Conservation (phyloP, 805 yeast species). For the Metschnikowia noctiluminum region DNA sequence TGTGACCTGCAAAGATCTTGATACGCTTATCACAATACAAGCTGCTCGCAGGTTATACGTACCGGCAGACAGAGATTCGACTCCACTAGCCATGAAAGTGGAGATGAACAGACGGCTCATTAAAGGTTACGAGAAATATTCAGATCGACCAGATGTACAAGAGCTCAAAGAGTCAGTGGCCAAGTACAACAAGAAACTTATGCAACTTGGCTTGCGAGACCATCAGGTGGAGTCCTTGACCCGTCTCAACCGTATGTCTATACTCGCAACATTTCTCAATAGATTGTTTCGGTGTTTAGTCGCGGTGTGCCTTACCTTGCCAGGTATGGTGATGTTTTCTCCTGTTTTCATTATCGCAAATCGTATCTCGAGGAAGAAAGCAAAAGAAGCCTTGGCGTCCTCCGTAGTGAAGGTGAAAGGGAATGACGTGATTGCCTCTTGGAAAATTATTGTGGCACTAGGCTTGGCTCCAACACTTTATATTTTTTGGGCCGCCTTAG, state of each 20-base stretch:
- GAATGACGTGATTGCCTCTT: slow-evolving; percentile 40
- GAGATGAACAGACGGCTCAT: slow-evolving; percentile 40
- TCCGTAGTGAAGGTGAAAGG: slow-evolving; percentile 41
- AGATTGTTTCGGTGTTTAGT: slow-evolving; percentile 28
- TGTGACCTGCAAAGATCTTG: slow-evolving; percentile 40
- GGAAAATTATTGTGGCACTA: slow-evolving; percentile 43
- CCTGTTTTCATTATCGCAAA: slow-evolving; percentile 38
- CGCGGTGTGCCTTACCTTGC: slow-evolving; percentile 33
- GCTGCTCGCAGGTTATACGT: slow-evolving; percentile 42
- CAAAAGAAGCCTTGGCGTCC: slow-evolving; percentile 36
- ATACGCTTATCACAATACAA: slow-evolving; percentile 41
- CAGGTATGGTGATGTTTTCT: slow-evolving; percentile 37
- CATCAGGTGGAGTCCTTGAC: slow-evolving; percentile 37
- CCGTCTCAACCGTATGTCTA: slow-evolving; percentile 19
- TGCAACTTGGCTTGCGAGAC: slow-evolving; percentile 35
- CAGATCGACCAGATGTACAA: slow-evolving; percentile 33
- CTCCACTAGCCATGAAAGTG: slow-evolving; percentile 41
- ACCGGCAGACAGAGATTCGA: slow-evolving; percentile 28
- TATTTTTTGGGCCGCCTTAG: slow-evolving; percentile 36
- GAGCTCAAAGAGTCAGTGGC: slow-evolving; percentile 29
- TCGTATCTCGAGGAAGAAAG: slow-evolving; percentile 33
- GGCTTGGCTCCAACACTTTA: slow-evolving; percentile 40
- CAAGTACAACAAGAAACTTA: slow-evolving; percentile 31
- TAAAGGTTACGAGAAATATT: slow-evolving; percentile 33
- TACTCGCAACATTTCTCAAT: slow-evolving; percentile 23